phyloP scores from a whole-genome alignment of 805 yeast genomes.

The Saturnispora besseyi region DNA sequence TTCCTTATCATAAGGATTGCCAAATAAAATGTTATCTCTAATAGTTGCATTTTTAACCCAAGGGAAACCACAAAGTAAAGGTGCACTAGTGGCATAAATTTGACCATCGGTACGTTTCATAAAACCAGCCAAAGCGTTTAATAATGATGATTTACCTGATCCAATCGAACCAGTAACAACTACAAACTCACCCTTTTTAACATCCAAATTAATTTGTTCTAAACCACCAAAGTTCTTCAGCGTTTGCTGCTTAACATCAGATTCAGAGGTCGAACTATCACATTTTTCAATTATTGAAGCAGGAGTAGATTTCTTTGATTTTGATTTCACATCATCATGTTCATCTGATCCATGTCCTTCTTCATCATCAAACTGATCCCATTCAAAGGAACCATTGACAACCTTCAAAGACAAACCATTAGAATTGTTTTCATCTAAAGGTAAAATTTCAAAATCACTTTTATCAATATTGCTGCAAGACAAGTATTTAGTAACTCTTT shows the following conservation, averaged over 20 bases:
- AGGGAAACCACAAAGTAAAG: constrained; percentile 52
- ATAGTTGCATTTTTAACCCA: constrained; percentile 83
- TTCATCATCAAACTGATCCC: constrained; percentile 44
- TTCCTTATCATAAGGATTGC: constrained; percentile 40
- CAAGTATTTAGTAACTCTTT: constrained; percentile 47
- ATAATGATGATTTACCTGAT: constrained; percentile 62
- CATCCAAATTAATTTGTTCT: constrained; percentile 40
- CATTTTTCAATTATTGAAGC: neutral
- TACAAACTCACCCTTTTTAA: constrained; percentile 60
- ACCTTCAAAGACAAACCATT: constrained; percentile 39
- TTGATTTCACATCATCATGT: neutral
- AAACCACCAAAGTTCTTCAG: constrained; percentile 34
- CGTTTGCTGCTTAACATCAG: neutral
- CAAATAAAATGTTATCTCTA: constrained; percentile 65
- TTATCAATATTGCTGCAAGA: constrained; percentile 32
- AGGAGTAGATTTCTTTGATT: neutral
- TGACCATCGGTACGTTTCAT: constrained; percentile 51
- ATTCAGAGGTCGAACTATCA: neutral
- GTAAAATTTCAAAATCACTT: constrained; percentile 20
- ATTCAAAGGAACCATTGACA: constrained; percentile 50
- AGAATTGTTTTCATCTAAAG: constrained; percentile 13
- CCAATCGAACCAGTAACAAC: constrained; percentile 67
- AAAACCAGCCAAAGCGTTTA: constrained; percentile 62
- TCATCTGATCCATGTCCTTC: constrained; percentile 16
- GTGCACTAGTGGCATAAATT: constrained; percentile 43